These are phyloP conservation scores for Rhodosporidiobolus odoratus DNA, from an alignment of 768 basidiomycete genomes.

Conservation along the genomic window DNA sequence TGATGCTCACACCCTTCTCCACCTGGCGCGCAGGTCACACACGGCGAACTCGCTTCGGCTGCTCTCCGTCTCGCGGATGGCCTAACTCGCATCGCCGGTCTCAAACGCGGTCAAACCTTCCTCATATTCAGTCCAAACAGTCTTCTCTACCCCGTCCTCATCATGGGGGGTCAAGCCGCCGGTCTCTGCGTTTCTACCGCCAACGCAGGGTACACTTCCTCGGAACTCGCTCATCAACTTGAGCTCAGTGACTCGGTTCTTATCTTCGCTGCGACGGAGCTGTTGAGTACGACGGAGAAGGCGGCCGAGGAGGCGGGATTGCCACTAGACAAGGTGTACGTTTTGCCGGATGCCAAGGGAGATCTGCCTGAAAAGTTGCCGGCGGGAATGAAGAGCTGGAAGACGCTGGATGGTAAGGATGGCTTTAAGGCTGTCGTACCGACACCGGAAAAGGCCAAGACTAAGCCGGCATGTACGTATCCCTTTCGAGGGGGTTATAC, in stretches of 20 bases:
- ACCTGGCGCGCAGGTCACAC: background rate
- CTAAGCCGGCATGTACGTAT: conserved; percentile 57
- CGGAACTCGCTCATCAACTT: conserved; percentile 68
- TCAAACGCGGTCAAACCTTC: conserved; percentile 14
- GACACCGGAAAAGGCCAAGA: conserved; percentile 51
- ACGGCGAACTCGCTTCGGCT: background rate
- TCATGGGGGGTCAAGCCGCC: conserved; percentile 52
- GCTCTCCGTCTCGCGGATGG: conserved; percentile 17
- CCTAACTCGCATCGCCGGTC: background rate
- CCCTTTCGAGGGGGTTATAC: background rate
- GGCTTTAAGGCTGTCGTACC: conserved; percentile 53
- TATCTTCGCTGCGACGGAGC: conserved; percentile 55
- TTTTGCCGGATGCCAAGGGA: conserved; percentile 53
- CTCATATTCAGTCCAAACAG: conserved; percentile 35
- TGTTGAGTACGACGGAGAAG: conserved; percentile 46
- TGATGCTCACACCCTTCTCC: background rate
- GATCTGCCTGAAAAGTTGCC: conserved; percentile 58
- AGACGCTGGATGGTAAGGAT: conserved; percentile 41
- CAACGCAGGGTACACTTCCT: conserved; percentile 64
- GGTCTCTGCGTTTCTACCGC: conserved; percentile 66
- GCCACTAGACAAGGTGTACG: conserved; percentile 56
- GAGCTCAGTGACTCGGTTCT: conserved; percentile 59
- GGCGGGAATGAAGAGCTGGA: conserved; percentile 42
- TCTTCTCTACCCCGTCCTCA: conserved; percentile 25
- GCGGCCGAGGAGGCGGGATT: conserved; percentile 45